Base-by-base conservation (phyloP, 108 stramenopile genomes). In the Bacterosira constricta region DNA sequence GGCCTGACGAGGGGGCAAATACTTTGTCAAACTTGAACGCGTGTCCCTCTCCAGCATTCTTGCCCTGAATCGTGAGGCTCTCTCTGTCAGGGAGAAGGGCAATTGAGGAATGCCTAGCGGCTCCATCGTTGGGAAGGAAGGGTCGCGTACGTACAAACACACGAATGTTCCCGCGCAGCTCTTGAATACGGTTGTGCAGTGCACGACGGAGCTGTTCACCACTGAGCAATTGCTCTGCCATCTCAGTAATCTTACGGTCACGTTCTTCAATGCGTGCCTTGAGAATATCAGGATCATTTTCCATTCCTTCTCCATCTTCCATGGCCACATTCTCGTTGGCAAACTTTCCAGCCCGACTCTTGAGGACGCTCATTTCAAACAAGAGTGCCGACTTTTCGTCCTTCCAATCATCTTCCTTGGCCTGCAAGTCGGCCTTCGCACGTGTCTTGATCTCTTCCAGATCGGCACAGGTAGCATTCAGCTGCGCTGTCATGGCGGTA, bases 231-330 rank as follows among this genome's bases (percentile, higher is more conserved):
- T 97, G 75, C 10, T 79, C 86, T 67, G 94, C 90, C 6, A 97
- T 76, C 53, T 96, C 93, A 4, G 71, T 69, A 51, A 94, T 92
- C 15, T 83, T 71, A 7, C 90, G 77, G 42, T 94, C 92, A 3
- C 86, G 84, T 53, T 90, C 90, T 77, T 96, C 95, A 42, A 93
- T 90, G 23, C 90, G 84, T 7, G 92, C 95, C 54, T 86, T 79
- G 29, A 96, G 84, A n/a, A 96, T 90, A 25, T 92, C 95, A n/a
- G 84, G 80, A 64, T 93, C 95, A n/a, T n/a, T n/a, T 60, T 96
- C 90, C 4, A 73, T 86, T 18, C 85, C 88, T 13, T 73, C 75
- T 20, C 60, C 47, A 39, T 10, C 59, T 25, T 78, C 54, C 15
- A 84, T 55, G 29, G 29, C 60, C 18, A 49, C 61, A 45, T 69